These are phyloP conservation scores for Schizochytrium sp. DNA, from an alignment of 108 stramenopile species.

Conservation along the genomic window DNA sequence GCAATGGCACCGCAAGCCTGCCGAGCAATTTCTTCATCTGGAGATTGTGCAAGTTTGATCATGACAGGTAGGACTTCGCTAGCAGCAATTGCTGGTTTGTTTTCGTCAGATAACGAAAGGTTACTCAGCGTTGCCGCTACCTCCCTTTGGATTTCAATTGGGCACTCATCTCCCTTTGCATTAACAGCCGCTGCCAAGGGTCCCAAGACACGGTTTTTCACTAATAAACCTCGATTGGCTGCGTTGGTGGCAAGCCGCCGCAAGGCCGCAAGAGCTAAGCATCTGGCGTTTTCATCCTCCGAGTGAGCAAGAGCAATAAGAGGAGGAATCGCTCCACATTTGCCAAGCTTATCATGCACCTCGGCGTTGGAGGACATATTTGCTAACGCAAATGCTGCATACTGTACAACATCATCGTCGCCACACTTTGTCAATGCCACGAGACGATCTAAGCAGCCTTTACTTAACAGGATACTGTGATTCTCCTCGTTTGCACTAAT, in stretches of 20 bases:
- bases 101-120: constrained; percentile 75
- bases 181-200: constrained; percentile 73
- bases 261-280: constrained; percentile 80
- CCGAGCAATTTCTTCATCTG: constrained; percentile 79
- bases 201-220: constrained; percentile 72
- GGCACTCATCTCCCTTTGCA: constrained; percentile 61
- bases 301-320: constrained; percentile 75
- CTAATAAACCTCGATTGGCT: constrained; percentile 75
- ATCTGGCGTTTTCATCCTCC: constrained; percentile 75
- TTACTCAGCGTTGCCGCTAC: constrained; percentile 82
- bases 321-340: constrained; percentile 73
- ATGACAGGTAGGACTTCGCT: constrained; percentile 69
- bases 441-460: constrained; percentile 73
- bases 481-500: constrained; percentile 81
- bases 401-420: constrained; percentile 70
- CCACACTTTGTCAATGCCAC: constrained; percentile 66
- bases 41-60: constrained; percentile 72
- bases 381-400: constrained; percentile 79
- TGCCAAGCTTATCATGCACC: constrained; percentile 76
- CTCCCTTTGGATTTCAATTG: constrained; percentile 80
- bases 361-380: constrained; percentile 81
- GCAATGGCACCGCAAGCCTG: constrained; percentile 81
- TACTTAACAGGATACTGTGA: constrained; percentile 73
- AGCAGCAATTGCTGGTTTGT: constrained; percentile 76
- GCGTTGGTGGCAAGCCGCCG: constrained; percentile 77